phyloP scores from a whole-genome alignment of 169 alveolate genomes.

The Perkinsus olseni region DNA sequence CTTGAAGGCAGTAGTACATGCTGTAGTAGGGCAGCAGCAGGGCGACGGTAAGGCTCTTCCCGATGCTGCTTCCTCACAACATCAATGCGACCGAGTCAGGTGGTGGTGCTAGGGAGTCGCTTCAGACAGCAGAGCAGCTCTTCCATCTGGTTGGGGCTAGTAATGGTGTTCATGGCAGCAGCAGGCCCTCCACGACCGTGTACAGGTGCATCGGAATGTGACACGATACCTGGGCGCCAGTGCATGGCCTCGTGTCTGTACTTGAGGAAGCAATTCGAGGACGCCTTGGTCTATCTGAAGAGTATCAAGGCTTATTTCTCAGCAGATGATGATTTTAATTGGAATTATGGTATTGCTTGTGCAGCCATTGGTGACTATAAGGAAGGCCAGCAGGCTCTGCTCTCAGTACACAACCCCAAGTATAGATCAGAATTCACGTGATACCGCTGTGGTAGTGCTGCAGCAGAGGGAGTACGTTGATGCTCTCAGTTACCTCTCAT shows the following conservation, averaged over 20 bases:
- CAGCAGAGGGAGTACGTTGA: neutral
- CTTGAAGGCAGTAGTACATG: constrained; percentile 70
- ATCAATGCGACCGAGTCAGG: constrained; percentile 17
- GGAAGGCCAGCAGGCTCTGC: constrained; percentile 64
- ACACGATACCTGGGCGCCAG: constrained; percentile 79
- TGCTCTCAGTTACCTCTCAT: constrained; percentile 28
- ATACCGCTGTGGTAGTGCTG: constrained; percentile 41
- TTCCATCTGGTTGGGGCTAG: constrained; percentile 74
- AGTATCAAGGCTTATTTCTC: constrained; percentile 55
- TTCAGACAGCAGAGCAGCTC: constrained; percentile 58
- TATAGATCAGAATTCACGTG: constrained; percentile 8
- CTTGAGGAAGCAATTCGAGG: constrained; percentile 67
- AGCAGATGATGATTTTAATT: constrained; percentile 46
- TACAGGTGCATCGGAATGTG: constrained; percentile 72
- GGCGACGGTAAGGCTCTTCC: neutral
- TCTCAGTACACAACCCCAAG: constrained; percentile 44
- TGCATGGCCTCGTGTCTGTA: constrained; percentile 78
- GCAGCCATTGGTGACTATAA: constrained; percentile 71
- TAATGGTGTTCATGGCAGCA: neutral
- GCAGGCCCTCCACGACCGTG: neutral
- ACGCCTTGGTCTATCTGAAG: constrained; percentile 70
- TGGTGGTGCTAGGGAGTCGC: constrained; percentile 56
- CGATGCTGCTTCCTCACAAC: too few relatives aligned
- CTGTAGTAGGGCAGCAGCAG: constrained; percentile 53
- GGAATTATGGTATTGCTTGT: constrained; percentile 77